phyloP scores from a whole-genome alignment of 2,329 filamentous ascomycete genomes.

The Penicillium sp. region DNA sequence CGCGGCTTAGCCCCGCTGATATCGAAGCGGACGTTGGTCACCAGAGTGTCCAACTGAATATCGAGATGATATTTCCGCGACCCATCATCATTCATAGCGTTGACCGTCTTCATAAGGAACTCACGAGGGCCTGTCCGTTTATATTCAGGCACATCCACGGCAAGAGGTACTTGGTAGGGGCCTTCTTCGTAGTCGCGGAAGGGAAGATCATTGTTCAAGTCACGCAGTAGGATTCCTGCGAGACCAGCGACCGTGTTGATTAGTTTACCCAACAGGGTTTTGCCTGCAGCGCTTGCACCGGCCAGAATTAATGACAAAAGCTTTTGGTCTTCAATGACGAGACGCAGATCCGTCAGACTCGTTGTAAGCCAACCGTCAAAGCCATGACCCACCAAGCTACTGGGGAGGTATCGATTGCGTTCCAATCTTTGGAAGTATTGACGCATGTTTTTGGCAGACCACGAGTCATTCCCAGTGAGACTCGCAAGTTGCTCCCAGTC shows the following conservation, averaged over 20 bases:
- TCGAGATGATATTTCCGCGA: slow-evolving; percentile 57
- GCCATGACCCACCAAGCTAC: slow-evolving; percentile 51
- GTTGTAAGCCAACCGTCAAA: slow-evolving; percentile 58
- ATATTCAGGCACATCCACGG: slow-evolving; percentile 47
- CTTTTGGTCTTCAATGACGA: slow-evolving; percentile 54
- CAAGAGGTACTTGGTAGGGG: slow-evolving; percentile 60
- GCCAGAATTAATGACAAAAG: slow-evolving; percentile 54
- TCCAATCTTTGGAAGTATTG: slow-evolving; percentile 56
- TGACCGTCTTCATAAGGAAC: slow-evolving; percentile 53
- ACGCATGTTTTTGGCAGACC: slow-evolving; percentile 58
- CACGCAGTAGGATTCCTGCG: slow-evolving; percentile 47
- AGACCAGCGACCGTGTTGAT: slow-evolving; percentile 47
- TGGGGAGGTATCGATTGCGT: slow-evolving; percentile 52
- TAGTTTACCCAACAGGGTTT: slow-evolving; percentile 39
- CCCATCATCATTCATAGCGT: slow-evolving; percentile 51
- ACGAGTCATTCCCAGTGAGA: slow-evolving; percentile 60
- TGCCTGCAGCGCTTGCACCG: slow-evolving; percentile 54
- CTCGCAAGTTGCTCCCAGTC: slow-evolving; percentile 58
- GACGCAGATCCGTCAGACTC: slow-evolving; percentile 50
- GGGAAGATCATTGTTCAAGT: slow-evolving; percentile 51
- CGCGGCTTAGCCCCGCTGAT: slow-evolving; percentile 36
- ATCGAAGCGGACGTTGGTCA: slow-evolving; percentile 48
- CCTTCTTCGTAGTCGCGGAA: slow-evolving; percentile 49
- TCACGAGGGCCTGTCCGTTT: slow-evolving; percentile 57
- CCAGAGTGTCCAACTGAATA: slow-evolving; percentile 49